These are phyloP conservation scores for Blastocystis sp. DNA, from an alignment of 352 stramenopile species.

Conservation along the genomic window DNA sequence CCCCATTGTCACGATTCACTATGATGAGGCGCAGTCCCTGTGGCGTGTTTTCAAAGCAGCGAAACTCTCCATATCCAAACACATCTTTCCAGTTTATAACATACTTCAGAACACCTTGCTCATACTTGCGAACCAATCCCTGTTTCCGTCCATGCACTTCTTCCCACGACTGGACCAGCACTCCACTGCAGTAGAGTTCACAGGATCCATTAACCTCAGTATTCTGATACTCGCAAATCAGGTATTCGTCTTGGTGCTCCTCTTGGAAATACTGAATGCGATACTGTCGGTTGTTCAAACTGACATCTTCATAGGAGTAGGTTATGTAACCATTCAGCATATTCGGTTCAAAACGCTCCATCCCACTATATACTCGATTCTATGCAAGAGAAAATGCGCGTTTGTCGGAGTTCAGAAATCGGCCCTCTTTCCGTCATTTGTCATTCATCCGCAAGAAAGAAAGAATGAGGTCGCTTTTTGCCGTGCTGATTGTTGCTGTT, in stretches of 20 bases:
- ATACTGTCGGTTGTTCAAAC: neutral
- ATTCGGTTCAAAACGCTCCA: neutral
- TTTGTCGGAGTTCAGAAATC: neutral
- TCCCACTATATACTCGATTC: neutral
- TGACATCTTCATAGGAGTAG: neutral
- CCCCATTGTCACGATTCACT: neutral
- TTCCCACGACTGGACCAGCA: neutral
- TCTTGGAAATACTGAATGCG: neutral
- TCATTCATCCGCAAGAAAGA: neutral
- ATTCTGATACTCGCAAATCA: neutral
- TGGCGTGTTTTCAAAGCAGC: neutral
- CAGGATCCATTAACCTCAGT: neutral
- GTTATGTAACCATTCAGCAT: neutral
- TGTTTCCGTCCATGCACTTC: neutral
- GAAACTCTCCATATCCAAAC: neutral
- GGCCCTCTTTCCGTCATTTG: neutral
- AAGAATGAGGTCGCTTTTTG: conserved; percentile 35
- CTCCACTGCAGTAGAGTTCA: neutral
- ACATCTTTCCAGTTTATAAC: neutral
- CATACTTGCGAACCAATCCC: neutral
- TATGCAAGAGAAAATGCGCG: neutral
- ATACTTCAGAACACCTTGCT: neutral
- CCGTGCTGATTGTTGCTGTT: conserved; percentile 19
- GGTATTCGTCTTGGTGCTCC: neutral
- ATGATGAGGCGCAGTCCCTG: neutral